Evolutionary conservation across 1,284 basidiomycete species (phyloP).

Genomic region (Hemileia vastatrix): DNA sequence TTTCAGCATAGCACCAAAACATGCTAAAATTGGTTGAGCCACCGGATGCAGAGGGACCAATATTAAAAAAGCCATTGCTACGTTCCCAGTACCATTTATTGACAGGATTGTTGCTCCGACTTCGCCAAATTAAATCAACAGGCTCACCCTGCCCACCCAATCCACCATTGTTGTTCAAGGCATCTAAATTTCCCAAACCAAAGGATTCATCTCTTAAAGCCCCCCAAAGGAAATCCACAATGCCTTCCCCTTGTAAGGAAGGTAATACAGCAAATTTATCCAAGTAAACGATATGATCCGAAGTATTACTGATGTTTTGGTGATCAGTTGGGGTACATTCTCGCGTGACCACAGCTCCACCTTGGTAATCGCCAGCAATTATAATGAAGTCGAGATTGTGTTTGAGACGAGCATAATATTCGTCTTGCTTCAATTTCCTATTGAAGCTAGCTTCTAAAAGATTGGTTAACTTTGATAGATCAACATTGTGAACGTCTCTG

Average conservation of each 20-base stretch:
- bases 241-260: slow-evolving; percentile 89
- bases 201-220: slow-evolving; percentile 97
- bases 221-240: slow-evolving; percentile 98
- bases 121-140: slow-evolving; percentile 92
- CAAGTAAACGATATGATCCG: slow-evolving; percentile 65
- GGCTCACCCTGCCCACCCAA: slow-evolving; percentile 77
- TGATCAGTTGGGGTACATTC: slow-evolving; percentile 50
- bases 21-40: slow-evolving; percentile 64
- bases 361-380: slow-evolving; percentile 89
- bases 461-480: slow-evolving; percentile 63
- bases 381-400: slow-evolving; percentile 79
- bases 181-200: slow-evolving; percentile 83
- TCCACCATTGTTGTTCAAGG: slow-evolving; percentile 82
- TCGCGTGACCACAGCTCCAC: slow-evolving; percentile 86
- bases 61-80: slow-evolving; percentile 74
- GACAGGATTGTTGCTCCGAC: slow-evolving; percentile 80
- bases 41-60: slow-evolving; percentile 44
- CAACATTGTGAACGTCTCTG: slow-evolving; percentile 56
- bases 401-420: slow-evolving; percentile 71
- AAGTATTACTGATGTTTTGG: slow-evolving; percentile 24
- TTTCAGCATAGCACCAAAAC: slow-evolving; percentile 98
- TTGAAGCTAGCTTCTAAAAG: slow-evolving; percentile 82
- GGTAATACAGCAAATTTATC: slow-evolving; percentile 99
- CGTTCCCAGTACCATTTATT: slow-evolving; percentile 99
- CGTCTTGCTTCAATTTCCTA: slow-evolving; percentile 59